Base-by-base conservation (phyloP, 495 filamentous ascomycete species). In the Aspergillus mulundensis region DNA sequence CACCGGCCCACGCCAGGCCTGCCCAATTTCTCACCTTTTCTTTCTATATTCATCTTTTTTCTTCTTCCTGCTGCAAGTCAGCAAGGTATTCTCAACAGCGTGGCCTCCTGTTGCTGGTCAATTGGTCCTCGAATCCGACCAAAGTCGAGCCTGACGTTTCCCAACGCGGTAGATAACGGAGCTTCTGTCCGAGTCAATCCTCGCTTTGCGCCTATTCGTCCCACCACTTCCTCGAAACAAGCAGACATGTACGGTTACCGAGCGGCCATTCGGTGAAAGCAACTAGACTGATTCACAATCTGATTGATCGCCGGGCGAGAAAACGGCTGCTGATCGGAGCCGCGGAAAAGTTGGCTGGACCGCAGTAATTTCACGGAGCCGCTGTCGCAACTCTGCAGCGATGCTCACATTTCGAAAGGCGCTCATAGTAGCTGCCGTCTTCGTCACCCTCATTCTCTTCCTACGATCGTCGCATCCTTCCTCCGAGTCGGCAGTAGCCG, bases 381-480 rank as follows among this genome's bases (percentile, higher is more conserved):
- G 50, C 58, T 55, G 19, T 34, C 18, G 28, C 43, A 45, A 21
- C 48, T 63, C 21, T 54, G 50, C 64, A 45, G 68, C 51, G 25
- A 84, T 84, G 81, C 72, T 90, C 61, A 87, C 87, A 51, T 89
- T 90, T 64, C 81, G 84, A 61, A 84, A 86, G 71, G 84, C 86
- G 61, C 72, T 93, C 34, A 66, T 93, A 58, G 76, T 85, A 30
- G 84, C 89, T 38, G 76, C 79, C 56, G 78, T 84, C 67, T 60
- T 95, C 56, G 63, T 96, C 58, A 80, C 81, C 28, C 75, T 88
- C 63, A 74, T 95, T 62, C 82, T 87, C 70, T 70, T 95, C 63
- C 78, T 91, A 44, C 82, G 83, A 45, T 83, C 82, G 47, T 83
- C 82, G 42, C 86, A 86, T 59, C 58, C 71, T 20, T 54, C 70